Percentiles rank a stretch among this genome's conserved stretches.
Conservation (phyloP, 2,329 filamentous ascomycete genomes). For the Colletotrichum cereale region DNA sequence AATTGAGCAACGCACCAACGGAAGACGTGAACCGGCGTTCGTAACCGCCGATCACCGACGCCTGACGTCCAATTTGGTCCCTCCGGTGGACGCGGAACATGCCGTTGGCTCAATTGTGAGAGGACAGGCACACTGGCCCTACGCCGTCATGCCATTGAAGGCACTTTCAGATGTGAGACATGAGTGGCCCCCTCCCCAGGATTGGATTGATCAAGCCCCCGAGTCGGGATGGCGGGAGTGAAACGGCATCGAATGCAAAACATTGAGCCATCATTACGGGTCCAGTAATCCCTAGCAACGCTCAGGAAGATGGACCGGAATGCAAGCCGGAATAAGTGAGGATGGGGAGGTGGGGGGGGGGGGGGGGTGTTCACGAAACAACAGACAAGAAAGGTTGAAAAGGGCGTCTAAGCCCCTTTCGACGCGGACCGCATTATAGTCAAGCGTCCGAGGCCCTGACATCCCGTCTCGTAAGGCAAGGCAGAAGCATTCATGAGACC, state of each 20-base stretch:
- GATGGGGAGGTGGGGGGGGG: too few relatives aligned
- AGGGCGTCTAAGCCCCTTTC: neutral
- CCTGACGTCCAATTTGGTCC: slow-evolving; percentile 4
- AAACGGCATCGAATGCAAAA: slow-evolving; percentile 14
- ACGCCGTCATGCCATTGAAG: slow-evolving; percentile 13
- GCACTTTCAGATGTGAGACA: neutral
- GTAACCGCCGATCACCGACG: slow-evolving; percentile 32
- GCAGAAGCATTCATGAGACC: slow-evolving; percentile 17
- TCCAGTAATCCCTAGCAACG: neutral
- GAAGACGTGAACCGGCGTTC: slow-evolving; percentile 31
- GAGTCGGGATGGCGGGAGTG: neutral
- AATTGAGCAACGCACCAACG: slow-evolving; percentile 2
- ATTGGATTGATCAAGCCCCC: neutral
- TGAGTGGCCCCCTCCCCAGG: slow-evolving; percentile 10
- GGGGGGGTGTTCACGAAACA: slow-evolving; percentile 5
- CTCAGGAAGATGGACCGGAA: neutral
- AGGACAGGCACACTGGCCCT: slow-evolving; percentile 8
- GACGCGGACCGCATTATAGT: slow-evolving; percentile 17
- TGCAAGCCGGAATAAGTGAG: neutral
- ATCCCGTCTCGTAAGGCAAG: slow-evolving; percentile 37
- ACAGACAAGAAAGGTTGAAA: neutral
- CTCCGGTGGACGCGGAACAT: slow-evolving; percentile 23
- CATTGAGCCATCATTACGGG: neutral
- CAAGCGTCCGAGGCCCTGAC: slow-evolving; percentile 36
- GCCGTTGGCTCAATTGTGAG: slow-evolving; percentile 16